phyloP scores from a whole-genome alignment of 768 basidiomycete genomes.

The Amanita subjunquillea region DNA sequence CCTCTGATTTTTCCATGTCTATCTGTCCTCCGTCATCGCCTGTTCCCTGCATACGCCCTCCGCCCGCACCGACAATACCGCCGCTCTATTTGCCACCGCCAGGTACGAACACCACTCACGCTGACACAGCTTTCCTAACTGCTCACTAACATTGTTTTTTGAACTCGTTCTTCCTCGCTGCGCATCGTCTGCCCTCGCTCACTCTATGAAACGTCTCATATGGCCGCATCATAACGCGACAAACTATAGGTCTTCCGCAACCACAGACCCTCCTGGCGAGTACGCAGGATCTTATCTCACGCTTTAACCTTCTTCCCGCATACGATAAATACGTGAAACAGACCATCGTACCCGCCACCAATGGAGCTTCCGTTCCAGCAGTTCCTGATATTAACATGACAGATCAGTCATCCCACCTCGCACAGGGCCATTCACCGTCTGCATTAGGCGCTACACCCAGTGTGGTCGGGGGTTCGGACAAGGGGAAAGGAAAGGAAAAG shows the following conservation, averaged over 20 bases:
- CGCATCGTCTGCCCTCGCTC: not conserved
- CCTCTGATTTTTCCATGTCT: constrained; percentile 14
- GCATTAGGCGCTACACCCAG: constrained; percentile 1
- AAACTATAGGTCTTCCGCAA: constrained; percentile 21
- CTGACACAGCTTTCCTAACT: not conserved
- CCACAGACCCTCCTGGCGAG: constrained; percentile 48
- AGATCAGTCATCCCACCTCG: not conserved
- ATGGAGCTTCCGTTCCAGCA: constrained; percentile 6
- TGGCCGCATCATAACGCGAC: not conserved
- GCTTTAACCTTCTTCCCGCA: constrained; percentile 60
- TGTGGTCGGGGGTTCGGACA: constrained; percentile 21
- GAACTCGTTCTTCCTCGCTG: not conserved
- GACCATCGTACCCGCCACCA: constrained; percentile 21
- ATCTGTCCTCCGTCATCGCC: constrained; percentile 15
- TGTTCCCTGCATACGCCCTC: constrained; percentile 15
- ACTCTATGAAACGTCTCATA: not conserved
- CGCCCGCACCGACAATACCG: constrained; percentile 18
- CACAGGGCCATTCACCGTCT: not conserved
- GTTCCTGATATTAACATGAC: not conserved
- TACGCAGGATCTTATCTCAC: constrained; percentile 70
- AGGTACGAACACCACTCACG: constrained; percentile 19
- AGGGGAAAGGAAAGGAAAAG: constrained; percentile 42
- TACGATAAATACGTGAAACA: constrained; percentile 79
- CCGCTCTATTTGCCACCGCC: constrained; percentile 31
- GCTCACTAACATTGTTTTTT: not conserved